Evolutionary conservation across 176 grass and related monocot species (phyloP).

Genomic region (Tillandsia fasciculata): DNA sequence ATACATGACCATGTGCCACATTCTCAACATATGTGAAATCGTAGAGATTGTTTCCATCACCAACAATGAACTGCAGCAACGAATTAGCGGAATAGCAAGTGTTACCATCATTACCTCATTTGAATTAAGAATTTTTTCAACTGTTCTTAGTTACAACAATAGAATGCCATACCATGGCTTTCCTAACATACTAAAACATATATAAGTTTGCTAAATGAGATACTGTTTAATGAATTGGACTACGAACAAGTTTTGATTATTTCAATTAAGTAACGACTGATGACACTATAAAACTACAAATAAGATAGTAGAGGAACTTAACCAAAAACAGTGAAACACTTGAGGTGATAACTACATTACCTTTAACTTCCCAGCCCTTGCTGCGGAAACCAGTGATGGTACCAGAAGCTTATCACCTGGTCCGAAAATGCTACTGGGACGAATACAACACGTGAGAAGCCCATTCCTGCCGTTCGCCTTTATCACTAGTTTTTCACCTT

Average conservation of each 20-base stretch:
- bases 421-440: slow-evolving; percentile 97
- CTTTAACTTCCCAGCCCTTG: slow-evolving; percentile 88
- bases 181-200: background rate
- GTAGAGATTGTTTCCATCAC: slow-evolving; percentile 79
- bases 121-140: background rate
- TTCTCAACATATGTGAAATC: slow-evolving; percentile 99
- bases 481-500: slow-evolving; percentile 83
- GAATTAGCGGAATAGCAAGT: background rate
- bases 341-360: slow-evolving; percentile 27
- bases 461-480: slow-evolving; percentile 76
- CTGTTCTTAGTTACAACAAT: background rate
- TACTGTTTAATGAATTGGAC: background rate
- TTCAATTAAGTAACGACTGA: background rate
- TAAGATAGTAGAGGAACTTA: slow-evolving; percentile 3
- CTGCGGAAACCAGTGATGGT: slow-evolving; percentile 81
- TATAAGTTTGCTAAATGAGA: background rate
- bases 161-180: background rate
- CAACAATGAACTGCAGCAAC: slow-evolving; percentile 75
- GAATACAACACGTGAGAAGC: slow-evolving; percentile 94
- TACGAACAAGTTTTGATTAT: background rate
- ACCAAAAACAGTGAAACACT: slow-evolving; percentile 4
- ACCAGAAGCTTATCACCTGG: slow-evolving; percentile 95
- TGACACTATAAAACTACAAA: background rate
- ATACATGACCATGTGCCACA: slow-evolving; percentile 91
- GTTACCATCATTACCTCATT: background rate